phyloP scores from a whole-genome alignment of 2,329 filamentous ascomycete species.

The Magnaporthiopsis rhizophila region DNA sequence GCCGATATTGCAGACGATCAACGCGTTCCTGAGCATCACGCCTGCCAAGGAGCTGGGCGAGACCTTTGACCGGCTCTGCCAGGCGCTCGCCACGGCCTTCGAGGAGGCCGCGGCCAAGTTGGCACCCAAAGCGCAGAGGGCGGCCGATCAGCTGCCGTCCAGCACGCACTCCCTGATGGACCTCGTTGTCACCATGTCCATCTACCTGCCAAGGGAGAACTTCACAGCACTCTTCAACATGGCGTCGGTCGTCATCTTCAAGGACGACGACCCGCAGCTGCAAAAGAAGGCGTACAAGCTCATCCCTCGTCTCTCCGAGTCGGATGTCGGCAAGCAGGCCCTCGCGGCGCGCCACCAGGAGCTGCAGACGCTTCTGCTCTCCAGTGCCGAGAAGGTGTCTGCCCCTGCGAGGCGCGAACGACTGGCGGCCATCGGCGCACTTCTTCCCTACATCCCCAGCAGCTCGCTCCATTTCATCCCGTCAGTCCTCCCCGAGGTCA shows the following conservation, averaged over 20 bases:
- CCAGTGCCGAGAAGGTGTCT: conserved; percentile 75
- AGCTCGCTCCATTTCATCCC: conserved; percentile 88
- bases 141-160: conserved; percentile 71
- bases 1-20: conserved; percentile 88
- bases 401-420: conserved; percentile 81
- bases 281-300: conserved; percentile 99
- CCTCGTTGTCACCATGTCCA: conserved; percentile 89
- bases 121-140: conserved; percentile 46
- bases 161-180: conserved; percentile 95
- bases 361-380: conserved; percentile 72
- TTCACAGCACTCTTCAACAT: conserved; percentile 82
- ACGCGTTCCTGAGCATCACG: conserved; percentile 86
- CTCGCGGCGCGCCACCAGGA: conserved; percentile 68
- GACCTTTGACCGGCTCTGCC: conserved; percentile 81
- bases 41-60: conserved; percentile 70
- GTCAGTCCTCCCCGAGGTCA: conserved; percentile 82
- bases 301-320: conserved; percentile 81
- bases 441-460: conserved; percentile 71
- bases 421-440: conserved; percentile 69
- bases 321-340: conserved; percentile 67
- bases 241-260: conserved; percentile 72
- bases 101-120: conserved; percentile 28
- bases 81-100: conserved; percentile 71
- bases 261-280: conserved; percentile 77
- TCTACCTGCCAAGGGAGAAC: conserved; percentile 82